Percentiles rank a stretch among this genome's conserved stretches.
phyloP scores from a whole-genome alignment of 495 filamentous ascomycete species.

The Penicillium mononematosum region DNA sequence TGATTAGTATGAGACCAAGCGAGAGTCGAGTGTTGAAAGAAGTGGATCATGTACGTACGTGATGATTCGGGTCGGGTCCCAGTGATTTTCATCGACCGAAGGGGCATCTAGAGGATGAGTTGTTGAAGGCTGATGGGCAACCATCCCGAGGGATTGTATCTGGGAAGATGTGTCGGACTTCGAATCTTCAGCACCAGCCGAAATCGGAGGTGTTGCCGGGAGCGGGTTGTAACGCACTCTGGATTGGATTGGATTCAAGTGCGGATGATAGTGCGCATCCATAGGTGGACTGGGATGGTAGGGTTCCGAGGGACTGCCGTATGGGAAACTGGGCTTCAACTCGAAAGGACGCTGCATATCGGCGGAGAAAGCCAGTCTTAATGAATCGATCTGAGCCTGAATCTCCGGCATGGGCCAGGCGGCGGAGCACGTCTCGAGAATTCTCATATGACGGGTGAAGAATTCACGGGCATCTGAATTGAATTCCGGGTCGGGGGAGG shows the following conservation, averaged over 20 bases:
- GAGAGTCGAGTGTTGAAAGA: background rate
- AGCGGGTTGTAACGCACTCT: conserved; percentile 74
- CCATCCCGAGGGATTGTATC: conserved; percentile 74
- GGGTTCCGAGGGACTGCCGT: conserved; percentile 72
- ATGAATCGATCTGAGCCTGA: conserved; percentile 83
- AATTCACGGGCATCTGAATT: conserved; percentile 83
- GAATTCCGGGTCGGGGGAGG: conserved; percentile 87
- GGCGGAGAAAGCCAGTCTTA: conserved; percentile 90
- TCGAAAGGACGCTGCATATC: conserved; percentile 84
- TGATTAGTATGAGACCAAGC: conserved; percentile 28
- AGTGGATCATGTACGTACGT: conserved; percentile 60
- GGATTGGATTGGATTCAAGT: conserved; percentile 46
- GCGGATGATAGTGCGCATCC: conserved; percentile 45
- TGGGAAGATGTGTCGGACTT: conserved; percentile 76
- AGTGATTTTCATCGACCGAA: conserved; percentile 67
- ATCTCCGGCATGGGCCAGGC: conserved; percentile 93
- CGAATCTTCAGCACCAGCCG: conserved; percentile 67
- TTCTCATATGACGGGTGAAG: conserved; percentile 93
- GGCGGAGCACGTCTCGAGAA: conserved; percentile 80
- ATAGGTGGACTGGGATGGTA: conserved; percentile 62
- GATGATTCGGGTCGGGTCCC: conserved; percentile 93
- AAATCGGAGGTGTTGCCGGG: conserved; percentile 81
- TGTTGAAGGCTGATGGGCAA: conserved; percentile 53
- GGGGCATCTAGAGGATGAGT: conserved; percentile 50
- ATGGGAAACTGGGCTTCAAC: conserved; percentile 83